phyloP scores from a whole-genome alignment of 768 basidiomycete genomes.

The Cystofilobasidium ferigula region DNA sequence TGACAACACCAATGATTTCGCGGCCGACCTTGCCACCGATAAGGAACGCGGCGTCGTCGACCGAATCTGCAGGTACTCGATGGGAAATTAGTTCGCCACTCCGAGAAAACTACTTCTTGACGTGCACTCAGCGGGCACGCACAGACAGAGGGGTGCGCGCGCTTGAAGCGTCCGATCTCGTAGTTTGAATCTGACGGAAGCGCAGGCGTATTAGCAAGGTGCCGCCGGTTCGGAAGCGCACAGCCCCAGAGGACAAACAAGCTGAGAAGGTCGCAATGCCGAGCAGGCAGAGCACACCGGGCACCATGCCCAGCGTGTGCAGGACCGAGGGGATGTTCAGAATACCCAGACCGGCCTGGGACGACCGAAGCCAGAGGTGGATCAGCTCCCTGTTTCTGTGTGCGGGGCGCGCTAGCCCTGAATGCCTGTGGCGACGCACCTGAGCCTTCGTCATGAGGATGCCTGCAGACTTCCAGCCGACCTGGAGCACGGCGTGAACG shows the following conservation, averaged over 20 bases:
- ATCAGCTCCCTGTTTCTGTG: no score
- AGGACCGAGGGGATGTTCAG: not conserved
- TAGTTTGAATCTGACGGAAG: not conserved
- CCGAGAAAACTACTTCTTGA: no score
- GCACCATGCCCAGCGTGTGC: not conserved
- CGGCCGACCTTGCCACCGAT: not conserved
- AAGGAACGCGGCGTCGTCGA: conserved; percentile 9
- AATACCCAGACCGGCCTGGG: not conserved
- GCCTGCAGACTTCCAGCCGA: not conserved
- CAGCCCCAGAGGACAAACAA: not conserved
- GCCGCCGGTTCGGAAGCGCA: not conserved
- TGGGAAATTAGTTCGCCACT: not conserved
- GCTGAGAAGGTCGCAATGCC: not conserved
- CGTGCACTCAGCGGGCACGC: no score
- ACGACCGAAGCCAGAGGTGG: no score
- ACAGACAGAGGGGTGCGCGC: not conserved
- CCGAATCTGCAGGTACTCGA: not conserved
- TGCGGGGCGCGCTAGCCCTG: no score
- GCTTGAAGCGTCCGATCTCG: not conserved
- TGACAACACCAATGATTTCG: not conserved
- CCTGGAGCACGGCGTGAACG: not conserved
- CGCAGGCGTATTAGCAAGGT: not conserved
- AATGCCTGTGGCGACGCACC: not conserved
- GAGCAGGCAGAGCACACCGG: not conserved
- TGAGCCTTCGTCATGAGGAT: conserved; percentile 6